A percentile compares a stretch with the other conserved stretches of the same genome.
These are phyloP conservation scores for Cyclospora cayetanensis DNA, from an alignment of 169 alveolate species.

Conservation along the genomic window DNA sequence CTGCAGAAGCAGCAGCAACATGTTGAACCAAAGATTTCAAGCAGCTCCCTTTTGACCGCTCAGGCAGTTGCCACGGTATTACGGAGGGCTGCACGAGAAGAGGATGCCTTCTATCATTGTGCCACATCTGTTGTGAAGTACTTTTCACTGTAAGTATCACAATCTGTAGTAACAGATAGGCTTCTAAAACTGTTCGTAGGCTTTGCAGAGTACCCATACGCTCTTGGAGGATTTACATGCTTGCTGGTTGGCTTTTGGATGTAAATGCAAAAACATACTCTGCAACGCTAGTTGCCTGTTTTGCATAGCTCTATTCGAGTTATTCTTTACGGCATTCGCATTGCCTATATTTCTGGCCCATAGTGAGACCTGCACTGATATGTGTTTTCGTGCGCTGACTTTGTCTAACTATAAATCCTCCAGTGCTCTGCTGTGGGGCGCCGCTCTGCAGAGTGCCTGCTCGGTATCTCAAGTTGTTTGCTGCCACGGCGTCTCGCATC, in stretches of 20 bases:
- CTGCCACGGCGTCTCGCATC: constrained; percentile 30
- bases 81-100: constrained; percentile 3
- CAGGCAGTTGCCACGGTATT: constrained; percentile 52
- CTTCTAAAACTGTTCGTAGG: too few relatives aligned
- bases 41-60: constrained; percentile 32
- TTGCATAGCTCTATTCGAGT: too few relatives aligned
- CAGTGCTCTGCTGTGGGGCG: background rate
- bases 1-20: constrained; percentile 1
- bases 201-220: too few relatives aligned
- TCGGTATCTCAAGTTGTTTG: constrained; percentile 5
- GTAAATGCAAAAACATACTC: too few relatives aligned
- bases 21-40: background rate
- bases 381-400: background rate
- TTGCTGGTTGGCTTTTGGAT: too few relatives aligned
- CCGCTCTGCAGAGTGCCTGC: constrained; percentile 43
- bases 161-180: too few relatives aligned
- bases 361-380: too few relatives aligned
- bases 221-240: too few relatives aligned
- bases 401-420: background rate
- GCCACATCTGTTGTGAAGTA: background rate
- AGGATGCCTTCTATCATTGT: constrained; percentile 29
- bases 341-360: too few relatives aligned
- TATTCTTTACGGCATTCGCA: too few relatives aligned
- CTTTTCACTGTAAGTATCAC: background rate
- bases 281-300: too few relatives aligned